phyloP scores from a whole-genome alignment of 257 asterid species.

The Anisodus acutangulus region DNA sequence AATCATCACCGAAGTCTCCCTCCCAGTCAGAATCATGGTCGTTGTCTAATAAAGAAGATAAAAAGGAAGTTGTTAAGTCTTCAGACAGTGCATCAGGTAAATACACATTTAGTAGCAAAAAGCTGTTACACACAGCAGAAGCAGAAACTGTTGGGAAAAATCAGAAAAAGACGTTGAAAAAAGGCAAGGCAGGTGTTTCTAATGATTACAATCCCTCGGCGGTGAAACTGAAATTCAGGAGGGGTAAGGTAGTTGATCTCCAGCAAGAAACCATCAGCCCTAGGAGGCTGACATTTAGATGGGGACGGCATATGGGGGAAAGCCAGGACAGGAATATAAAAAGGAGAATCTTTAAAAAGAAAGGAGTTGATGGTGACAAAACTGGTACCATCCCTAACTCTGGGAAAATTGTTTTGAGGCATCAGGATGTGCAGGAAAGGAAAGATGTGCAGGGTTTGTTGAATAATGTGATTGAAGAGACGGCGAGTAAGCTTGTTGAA shows the following conservation, averaged over 20 bases:
- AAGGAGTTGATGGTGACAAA: slow-evolving; percentile 36
- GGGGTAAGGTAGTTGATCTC: slow-evolving; percentile 71
- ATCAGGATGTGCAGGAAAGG: slow-evolving; percentile 65
- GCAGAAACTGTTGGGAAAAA: slow-evolving; percentile 42
- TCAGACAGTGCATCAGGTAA: slow-evolving; percentile 26
- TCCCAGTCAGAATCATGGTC: slow-evolving; percentile 39
- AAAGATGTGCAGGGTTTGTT: slow-evolving; percentile 74
- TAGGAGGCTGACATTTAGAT: slow-evolving; percentile 65
- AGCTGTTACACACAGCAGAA: slow-evolving; percentile 18
- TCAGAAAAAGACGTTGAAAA: slow-evolving; percentile 40
- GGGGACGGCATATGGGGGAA: slow-evolving; percentile 46
- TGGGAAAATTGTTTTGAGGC: slow-evolving; percentile 63
- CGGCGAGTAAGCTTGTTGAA: slow-evolving; percentile 81
- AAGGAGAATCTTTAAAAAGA: slow-evolving; percentile 49
- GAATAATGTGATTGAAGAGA: slow-evolving; percentile 80
- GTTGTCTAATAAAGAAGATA: slow-evolving; percentile 44
- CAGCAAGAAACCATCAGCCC: slow-evolving; percentile 58
- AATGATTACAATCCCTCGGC: slow-evolving; percentile 47
- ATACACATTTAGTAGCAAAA: slow-evolving; percentile 25
- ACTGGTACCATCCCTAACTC: slow-evolving; percentile 35
- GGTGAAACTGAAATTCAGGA: slow-evolving; percentile 68
- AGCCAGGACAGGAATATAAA: slow-evolving; percentile 45
- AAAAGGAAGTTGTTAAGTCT: neutral
- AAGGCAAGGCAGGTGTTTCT: slow-evolving; percentile 41
- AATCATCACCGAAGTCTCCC: slow-evolving; percentile 38